These are phyloP conservation scores for Actinidia chinensis DNA, from an alignment of 179 eudicot genomes.

Conservation along the genomic window DNA sequence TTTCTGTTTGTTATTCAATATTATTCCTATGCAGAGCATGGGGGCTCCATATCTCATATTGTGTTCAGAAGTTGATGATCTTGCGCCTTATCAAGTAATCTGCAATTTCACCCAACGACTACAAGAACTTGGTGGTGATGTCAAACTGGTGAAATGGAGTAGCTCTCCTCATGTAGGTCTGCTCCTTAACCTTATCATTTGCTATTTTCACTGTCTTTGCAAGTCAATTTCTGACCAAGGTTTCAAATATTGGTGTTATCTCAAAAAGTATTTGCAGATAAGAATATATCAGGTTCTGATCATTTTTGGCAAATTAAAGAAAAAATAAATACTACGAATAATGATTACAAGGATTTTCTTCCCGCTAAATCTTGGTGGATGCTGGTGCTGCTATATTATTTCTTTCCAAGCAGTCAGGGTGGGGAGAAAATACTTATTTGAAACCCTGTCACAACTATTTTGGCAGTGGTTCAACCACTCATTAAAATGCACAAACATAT, in stretches of 20 bases:
- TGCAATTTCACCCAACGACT: constrained; percentile 66
- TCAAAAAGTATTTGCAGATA: neutral
- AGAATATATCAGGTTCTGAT: neutral
- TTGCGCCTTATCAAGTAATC: constrained; percentile 74
- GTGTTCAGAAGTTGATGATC: constrained; percentile 89
- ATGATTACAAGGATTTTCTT: neutral
- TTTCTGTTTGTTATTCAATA: constrained; percentile 1
- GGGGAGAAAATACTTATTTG: neutral
- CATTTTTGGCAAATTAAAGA: neutral
- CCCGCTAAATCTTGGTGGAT: neutral
- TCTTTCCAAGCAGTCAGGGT: neutral
- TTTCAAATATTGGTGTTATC: neutral
- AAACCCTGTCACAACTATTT: neutral
- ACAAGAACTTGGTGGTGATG: constrained; percentile 78
- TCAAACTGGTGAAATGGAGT: constrained; percentile 81
- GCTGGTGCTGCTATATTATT: neutral
- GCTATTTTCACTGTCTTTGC: neutral
- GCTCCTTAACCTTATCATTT: constrained; percentile 29
- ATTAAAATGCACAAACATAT: neutral
- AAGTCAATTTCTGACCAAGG: neutral
- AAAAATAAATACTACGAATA: neutral
- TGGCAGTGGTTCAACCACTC: neutral
- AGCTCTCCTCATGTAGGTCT: constrained; percentile 89
- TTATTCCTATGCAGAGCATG: constrained; percentile 48
- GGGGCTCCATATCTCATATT: constrained; percentile 87